These are phyloP conservation scores for Penicillium diatomitis DNA, from an alignment of 495 filamentous ascomycete species.

Conservation along the genomic window DNA sequence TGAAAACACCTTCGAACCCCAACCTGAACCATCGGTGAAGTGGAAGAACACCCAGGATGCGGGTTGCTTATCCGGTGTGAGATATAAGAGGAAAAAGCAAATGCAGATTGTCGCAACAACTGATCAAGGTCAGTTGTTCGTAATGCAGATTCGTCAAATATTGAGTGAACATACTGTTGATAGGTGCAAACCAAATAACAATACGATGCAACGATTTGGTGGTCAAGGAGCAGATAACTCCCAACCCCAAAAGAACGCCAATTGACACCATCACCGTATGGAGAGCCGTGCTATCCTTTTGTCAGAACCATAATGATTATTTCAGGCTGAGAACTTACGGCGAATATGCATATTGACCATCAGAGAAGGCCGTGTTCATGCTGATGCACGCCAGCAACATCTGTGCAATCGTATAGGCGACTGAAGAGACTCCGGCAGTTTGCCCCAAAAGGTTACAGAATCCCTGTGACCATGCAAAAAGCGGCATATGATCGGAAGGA, in stretches of 20 bases:
- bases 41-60: slow-evolving; percentile 59
- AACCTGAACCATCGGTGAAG: slow-evolving; percentile 58
- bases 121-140: slow-evolving; percentile 6
- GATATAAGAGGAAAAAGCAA: slow-evolving; percentile 50
- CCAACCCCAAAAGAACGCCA: slow-evolving; percentile 46
- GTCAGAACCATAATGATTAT: slow-evolving; percentile 1
- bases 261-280: slow-evolving; percentile 57
- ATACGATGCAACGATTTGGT: slow-evolving; percentile 55
- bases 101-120: slow-evolving; percentile 50
- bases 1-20: slow-evolving; percentile 54
- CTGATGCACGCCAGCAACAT: slow-evolving; percentile 48
- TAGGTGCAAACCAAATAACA: slow-evolving; percentile 63
- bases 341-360: slow-evolving; percentile 35
- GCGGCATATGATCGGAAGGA: slow-evolving; percentile 44
- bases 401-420: slow-evolving; percentile 49
- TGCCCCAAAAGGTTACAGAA: slow-evolving; percentile 57
- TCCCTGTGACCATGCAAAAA: slow-evolving; percentile 53
- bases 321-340: slow-evolving; percentile 23
- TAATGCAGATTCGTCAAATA: not conserved
- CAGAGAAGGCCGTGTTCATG: slow-evolving; percentile 45
- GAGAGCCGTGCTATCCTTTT: slow-evolving; percentile 41
- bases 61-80: slow-evolving; percentile 55
- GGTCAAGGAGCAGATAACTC: slow-evolving; percentile 55
- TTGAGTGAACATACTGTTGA: slow-evolving; percentile 45
- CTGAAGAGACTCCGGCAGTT: slow-evolving; percentile 48